Base-by-base conservation (phyloP, 257 asterid species). In the Thymus mandschuricus region DNA sequence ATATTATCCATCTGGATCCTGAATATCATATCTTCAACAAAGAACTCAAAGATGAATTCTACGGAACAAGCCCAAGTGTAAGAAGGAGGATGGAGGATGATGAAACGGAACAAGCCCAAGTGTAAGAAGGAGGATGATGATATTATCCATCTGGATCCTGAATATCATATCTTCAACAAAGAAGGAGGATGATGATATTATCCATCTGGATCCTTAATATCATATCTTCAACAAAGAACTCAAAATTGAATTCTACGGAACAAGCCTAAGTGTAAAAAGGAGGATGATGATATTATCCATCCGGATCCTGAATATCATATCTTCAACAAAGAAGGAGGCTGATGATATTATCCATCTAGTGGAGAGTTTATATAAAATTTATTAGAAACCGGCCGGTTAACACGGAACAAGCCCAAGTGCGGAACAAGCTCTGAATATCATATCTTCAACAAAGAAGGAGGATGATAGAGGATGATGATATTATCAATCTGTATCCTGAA, bases 181-280 rank as follows among this genome's bases (percentile, higher is more conserved):
- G 21, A 21, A 21, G 21, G 21, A 21, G 21, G 21, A 21, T 21
- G 21, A 21, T 21, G 64, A 59, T 11, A 30, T 33, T 2, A 33
- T 59, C 45, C 44, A 12, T 1, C 13, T 59, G 12, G 74, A 69
- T 2, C 45, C 8, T 13, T 66, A 82, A 21, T 70, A 61, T 73
- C 1, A 0, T 21, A 1, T 8, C 21, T 51, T 41, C 44, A 0
- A 1, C 2, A 44, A 27, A 28, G 0, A 1, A 41, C 0, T 2
- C 52, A 51, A 59, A 31, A 1, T 9, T 65, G 48, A 21, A 35
- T 45, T 48, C 34, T 4, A 3, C 61, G 13, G 60, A 64, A 50
- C 3, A 65, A 21, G 72, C 46, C 40, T 60, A 70, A 55, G 64
- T 48, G 13, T 8, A 27, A 50, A 60, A 69, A 65, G 64, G 70